Evolutionary conservation across 1,284 basidiomycete genomes (phyloP).

Genomic region (Ceratobasidium sp.): DNA sequence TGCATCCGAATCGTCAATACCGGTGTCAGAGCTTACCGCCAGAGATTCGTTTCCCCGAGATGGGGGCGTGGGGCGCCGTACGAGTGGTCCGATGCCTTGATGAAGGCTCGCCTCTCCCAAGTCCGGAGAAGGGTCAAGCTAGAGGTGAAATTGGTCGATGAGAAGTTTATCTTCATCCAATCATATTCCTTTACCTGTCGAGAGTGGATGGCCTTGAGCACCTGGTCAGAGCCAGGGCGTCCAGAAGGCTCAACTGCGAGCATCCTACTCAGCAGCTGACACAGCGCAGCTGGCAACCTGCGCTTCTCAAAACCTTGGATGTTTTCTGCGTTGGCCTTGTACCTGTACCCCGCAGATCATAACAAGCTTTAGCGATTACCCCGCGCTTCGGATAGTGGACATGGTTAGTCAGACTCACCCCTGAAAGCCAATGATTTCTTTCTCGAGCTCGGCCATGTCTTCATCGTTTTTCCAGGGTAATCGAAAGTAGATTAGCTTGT

Average conservation of each 20-base stretch:
- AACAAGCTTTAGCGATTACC: slow-evolving; percentile 20
- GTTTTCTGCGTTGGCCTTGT: slow-evolving; percentile 38
- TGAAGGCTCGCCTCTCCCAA: background rate
- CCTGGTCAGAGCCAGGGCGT: slow-evolving; percentile 40
- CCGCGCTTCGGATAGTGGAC: background rate
- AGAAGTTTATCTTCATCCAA: slow-evolving; percentile 19
- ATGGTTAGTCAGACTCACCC: slow-evolving; percentile 58
- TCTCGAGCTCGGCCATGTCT: slow-evolving; percentile 68
- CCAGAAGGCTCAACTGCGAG: slow-evolving; percentile 29
- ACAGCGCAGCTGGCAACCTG: slow-evolving; percentile 37
- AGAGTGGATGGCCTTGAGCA: slow-evolving; percentile 37
- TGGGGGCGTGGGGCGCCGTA: slow-evolving; percentile 27
- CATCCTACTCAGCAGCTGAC: slow-evolving; percentile 42
- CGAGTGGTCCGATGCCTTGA: slow-evolving; percentile 32
- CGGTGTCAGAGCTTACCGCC: slow-evolving; percentile 18
- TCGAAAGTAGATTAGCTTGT: slow-evolving; percentile 87
- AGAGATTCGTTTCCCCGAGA: slow-evolving; percentile 33
- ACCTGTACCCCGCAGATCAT: slow-evolving; percentile 20
- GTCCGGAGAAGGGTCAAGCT: slow-evolving; percentile 24
- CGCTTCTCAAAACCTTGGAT: slow-evolving; percentile 34
- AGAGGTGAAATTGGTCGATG: background rate
- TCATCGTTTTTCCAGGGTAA: slow-evolving; percentile 73
- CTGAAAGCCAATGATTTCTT: slow-evolving; percentile 73
- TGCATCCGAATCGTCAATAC: slow-evolving; percentile 5
- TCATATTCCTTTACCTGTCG: slow-evolving; percentile 36